Base-by-base conservation (phyloP, 345 rosid species). In the Aethionema arabicum region DNA sequence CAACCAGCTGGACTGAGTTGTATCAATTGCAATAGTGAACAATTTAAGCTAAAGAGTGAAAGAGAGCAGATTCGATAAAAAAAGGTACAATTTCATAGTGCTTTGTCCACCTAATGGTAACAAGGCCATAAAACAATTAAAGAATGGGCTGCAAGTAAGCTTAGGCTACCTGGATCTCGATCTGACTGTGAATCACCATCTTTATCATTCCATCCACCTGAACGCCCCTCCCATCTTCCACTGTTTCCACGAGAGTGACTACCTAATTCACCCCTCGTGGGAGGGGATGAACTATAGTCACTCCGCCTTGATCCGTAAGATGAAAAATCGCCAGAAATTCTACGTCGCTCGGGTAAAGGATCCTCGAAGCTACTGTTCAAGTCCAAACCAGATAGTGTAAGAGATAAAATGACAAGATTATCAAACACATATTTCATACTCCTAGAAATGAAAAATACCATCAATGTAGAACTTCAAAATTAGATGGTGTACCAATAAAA, bases 221-320 rank as follows among this genome's bases (percentile, higher is more conserved):
- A 81, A 56, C 87, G 85, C 61, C 82, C 78, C 54, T 93, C 99
- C 96, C 99, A 87, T 63, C 87, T 82, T 73, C 96, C 96, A 66
- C 76, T 86, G 41, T 30, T 45, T 56, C 82, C 87, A 60, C 83
- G 73, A 36, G 84, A 79, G 61, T 73, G 78, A 56, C 68, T 73
- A 46, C 86, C 77, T 3, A 66, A 46, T 48, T 90, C 99, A 65
- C 89, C 97, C 77, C 84, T 80, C 53, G 79, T 83, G 47, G 95
- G 96, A 38, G 95, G 96, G 30, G 99, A 90, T 27, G 97, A 90
- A 48, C 95, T 80, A 77, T 86, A 83, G 58, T 93, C 99, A 45
- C 78, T 82, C 44, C 82, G 82, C 65, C 88, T 83, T 56, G 60
- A 84, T 72, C 77, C 73, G 44, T 82, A 88, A 16, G 81, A 71